Evolutionary conservation across 2,329 filamentous ascomycete genomes (phyloP).

Genomic region (Sphaceloma murrayae): DNA sequence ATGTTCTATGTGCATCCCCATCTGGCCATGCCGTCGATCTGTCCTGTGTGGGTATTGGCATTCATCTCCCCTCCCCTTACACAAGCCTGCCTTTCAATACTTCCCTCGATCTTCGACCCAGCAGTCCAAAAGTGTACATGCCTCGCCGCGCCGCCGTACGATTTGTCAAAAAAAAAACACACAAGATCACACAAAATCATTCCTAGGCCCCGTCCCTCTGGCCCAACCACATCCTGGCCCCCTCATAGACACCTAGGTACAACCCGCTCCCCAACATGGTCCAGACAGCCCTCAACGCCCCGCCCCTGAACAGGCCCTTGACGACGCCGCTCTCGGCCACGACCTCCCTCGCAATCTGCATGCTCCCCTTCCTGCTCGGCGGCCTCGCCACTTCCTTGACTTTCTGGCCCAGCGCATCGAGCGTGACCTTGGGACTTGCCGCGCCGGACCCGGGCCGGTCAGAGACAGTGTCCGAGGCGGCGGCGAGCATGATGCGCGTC

Average conservation of each 20-base stretch:
- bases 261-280: conserved; percentile 73
- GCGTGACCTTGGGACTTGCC: no score
- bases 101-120: no score
- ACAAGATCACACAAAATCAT: no score
- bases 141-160: no score
- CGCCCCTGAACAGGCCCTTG: conserved; percentile 68
- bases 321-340: conserved; percentile 57
- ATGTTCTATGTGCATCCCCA: no score
- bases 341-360: conserved; percentile 56
- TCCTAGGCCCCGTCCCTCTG: conserved; percentile 34
- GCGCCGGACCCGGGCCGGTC: no score
- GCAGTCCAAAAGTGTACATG: no score
- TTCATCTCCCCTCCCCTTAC: conserved; percentile 10
- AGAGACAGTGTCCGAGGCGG: conserved; percentile 38
- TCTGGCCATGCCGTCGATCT: not conserved
- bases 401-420: conserved; percentile 36
- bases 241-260: conserved; percentile 81
- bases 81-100: no score
- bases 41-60: not conserved
- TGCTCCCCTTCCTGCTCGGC: conserved; percentile 33
- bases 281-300: conserved; percentile 63
- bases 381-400: conserved; percentile 27
- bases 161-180: no score
- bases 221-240: conserved; percentile 51
- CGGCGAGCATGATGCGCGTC: conserved; percentile 75